Evolutionary conservation across 129 eudicot species (phyloP).

Genomic region (Helichrysum umbraculigerum): DNA sequence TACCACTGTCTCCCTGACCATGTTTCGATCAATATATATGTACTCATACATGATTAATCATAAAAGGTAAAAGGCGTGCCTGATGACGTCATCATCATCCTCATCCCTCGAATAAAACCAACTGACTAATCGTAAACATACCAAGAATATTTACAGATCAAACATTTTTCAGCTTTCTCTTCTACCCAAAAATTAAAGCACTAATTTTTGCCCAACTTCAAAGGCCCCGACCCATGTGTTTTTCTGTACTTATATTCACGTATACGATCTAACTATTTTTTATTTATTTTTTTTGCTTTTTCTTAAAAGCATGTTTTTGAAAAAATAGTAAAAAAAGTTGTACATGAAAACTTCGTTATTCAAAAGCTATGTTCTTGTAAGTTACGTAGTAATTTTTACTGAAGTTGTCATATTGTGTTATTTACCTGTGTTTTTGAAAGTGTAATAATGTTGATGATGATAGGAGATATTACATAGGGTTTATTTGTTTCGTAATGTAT

Average conservation of each 20-base stretch:
- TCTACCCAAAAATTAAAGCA: conserved; percentile 20
- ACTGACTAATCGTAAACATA: conserved; percentile 15
- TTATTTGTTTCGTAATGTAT: no score
- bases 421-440: no score
- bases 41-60: background rate
- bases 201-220: conserved; percentile 8
- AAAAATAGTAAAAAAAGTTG: background rate
- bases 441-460: no score
- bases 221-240: conserved; percentile 18
- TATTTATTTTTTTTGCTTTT: background rate
- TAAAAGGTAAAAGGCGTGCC: conserved; percentile 50
- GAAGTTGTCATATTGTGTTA: no score
- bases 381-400: no score
- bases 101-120: conserved; percentile 8
- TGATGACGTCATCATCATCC: conserved; percentile 46
- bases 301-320: background rate
- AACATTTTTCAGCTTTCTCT: conserved; percentile 29
- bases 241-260: conserved; percentile 22
- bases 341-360: background rate
- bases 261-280: background rate
- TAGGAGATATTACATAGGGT: no score
- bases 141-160: conserved; percentile 34
- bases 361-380: background rate
- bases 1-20: conserved; percentile 16
- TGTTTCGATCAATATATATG: conserved; percentile 13